A percentile compares a stretch with the other conserved stretches of the same genome.
Evolutionary conservation across 2,329 filamentous ascomycete species (phyloP).

Genomic region (Aspergillus pseudonomiae): DNA sequence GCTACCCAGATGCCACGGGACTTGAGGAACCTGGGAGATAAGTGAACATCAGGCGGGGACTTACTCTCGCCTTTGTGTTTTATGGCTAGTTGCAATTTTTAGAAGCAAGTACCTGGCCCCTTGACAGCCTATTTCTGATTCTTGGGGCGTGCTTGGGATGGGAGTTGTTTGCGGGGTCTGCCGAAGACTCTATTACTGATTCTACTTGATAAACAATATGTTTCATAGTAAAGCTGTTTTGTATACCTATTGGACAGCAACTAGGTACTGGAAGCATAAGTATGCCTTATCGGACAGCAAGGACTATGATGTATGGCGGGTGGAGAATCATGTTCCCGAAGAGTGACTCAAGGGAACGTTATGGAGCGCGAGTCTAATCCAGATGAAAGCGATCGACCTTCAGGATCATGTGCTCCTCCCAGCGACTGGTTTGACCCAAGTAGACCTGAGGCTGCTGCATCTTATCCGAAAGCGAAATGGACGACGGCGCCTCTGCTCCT

Average conservation of each 20-base stretch:
- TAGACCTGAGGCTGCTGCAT: conserved; percentile 11
- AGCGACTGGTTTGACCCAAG: conserved; percentile 6
- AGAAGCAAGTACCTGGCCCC: too few relatives aligned
- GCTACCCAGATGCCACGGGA: too few relatives aligned
- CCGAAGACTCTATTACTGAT: not conserved
- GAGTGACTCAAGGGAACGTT: not conserved
- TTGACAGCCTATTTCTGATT: not conserved
- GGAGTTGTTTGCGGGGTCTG: not conserved
- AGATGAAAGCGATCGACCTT: conserved; percentile 16
- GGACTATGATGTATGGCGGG: not conserved
- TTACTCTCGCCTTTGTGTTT: too few relatives aligned
- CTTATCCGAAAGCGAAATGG: not conserved
- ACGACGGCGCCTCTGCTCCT: not conserved
- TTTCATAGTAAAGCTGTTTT: not conserved
- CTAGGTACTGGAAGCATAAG: not conserved
- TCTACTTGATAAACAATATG: not conserved
- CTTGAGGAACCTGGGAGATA: too few relatives aligned
- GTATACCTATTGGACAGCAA: not conserved
- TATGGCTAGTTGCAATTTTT: too few relatives aligned
- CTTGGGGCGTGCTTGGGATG: not conserved
- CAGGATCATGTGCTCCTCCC: conserved; percentile 17
- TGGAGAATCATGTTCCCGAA: not conserved
- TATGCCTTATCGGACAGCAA: not conserved
- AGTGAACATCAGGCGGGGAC: too few relatives aligned
- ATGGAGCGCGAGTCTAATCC: too few relatives aligned